These are phyloP conservation scores for Amanita polypyramis DNA, from an alignment of 768 basidiomycete species.

Conservation along the genomic window DNA sequence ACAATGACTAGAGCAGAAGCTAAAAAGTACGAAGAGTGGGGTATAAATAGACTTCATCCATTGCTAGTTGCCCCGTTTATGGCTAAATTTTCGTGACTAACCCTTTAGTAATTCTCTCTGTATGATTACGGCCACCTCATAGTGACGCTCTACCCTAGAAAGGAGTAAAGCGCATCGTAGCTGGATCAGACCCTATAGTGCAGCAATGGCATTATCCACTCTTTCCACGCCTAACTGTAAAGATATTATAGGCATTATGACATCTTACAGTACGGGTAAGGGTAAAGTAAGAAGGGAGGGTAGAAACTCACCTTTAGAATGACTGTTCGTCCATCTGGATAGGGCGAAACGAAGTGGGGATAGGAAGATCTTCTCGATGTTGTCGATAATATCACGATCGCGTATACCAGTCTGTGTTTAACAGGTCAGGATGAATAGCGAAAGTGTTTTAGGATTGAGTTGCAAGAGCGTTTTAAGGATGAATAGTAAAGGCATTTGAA, in stretches of 20 bases:
- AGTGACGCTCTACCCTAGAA: no score
- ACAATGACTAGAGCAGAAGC: neutral
- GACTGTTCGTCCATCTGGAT: constrained; percentile 19
- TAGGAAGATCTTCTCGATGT: constrained; percentile 34
- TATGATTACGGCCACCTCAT: no score
- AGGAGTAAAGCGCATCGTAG: neutral
- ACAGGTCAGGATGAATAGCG: neutral
- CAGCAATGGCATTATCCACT: constrained; percentile 26
- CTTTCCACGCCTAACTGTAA: constrained; percentile 40
- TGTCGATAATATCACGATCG: constrained; percentile 29
- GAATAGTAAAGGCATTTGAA: neutral
- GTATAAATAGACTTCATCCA: no score
- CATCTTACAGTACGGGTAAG: constrained; percentile 11
- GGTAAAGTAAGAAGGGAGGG: neutral
- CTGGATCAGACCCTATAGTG: constrained; percentile 1
- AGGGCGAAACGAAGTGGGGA: constrained; percentile 31
- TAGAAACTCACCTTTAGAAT: constrained; percentile 17
- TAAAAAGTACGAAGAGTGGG: no score
- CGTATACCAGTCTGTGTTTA: constrained; percentile 39
- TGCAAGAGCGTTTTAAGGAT: neutral
- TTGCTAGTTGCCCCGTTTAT: no score
- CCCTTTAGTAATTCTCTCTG: no score
- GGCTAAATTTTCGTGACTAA: no score
- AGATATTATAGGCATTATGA: constrained; percentile 30
- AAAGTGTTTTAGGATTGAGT: neutral